phyloP scores from a whole-genome alignment of 2,329 filamentous ascomycete species.

The Cladophialophora psammophila region DNA sequence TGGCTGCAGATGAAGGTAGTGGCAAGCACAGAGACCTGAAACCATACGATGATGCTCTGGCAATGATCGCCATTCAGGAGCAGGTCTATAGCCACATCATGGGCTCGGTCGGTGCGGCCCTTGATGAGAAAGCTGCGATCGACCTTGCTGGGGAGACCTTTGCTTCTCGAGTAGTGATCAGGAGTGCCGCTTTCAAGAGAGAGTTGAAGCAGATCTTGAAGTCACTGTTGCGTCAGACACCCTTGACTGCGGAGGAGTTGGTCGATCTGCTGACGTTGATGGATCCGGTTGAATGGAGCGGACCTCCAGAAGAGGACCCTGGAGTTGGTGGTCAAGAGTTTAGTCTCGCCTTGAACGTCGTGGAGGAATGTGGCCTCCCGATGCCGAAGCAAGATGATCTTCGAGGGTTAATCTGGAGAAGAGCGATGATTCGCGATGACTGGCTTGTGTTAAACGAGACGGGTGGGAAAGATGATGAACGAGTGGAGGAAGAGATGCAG shows the following conservation, averaged over 20 bases:
- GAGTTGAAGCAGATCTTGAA: conserved; percentile 75
- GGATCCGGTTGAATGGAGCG: conserved; percentile 58
- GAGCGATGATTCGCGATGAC: conserved; percentile 82
- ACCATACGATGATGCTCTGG: conserved; percentile 33
- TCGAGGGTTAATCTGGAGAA: conserved; percentile 80
- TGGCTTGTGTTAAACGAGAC: conserved; percentile 84
- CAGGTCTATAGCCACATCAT: conserved; percentile 74
- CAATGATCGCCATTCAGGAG: conserved; percentile 79
- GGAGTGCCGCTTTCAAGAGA: conserved; percentile 70
- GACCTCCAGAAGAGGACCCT: conserved; percentile 50
- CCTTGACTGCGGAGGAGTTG: conserved; percentile 64
- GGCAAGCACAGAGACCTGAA: conserved; percentile 49
- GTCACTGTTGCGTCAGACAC: conserved; percentile 73
- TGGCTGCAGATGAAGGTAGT: conserved; percentile 69
- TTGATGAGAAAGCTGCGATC: conserved; percentile 78
- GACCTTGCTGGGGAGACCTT: conserved; percentile 77
- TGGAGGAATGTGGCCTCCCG: conserved; percentile 55
- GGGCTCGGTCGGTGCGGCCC: conserved; percentile 71
- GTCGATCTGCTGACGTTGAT: conserved; percentile 78
- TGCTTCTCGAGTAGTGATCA: conserved; percentile 61
- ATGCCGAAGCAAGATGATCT: conserved; percentile 52
- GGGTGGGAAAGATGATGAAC: conserved; percentile 71
- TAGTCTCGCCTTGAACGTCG: conserved; percentile 71
- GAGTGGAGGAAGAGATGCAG: conserved; percentile 34
- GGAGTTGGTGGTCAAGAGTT: conserved; percentile 69